Base-by-base conservation (phyloP, 805 yeast genomes). In the Ogataea nitratoaversa region DNA sequence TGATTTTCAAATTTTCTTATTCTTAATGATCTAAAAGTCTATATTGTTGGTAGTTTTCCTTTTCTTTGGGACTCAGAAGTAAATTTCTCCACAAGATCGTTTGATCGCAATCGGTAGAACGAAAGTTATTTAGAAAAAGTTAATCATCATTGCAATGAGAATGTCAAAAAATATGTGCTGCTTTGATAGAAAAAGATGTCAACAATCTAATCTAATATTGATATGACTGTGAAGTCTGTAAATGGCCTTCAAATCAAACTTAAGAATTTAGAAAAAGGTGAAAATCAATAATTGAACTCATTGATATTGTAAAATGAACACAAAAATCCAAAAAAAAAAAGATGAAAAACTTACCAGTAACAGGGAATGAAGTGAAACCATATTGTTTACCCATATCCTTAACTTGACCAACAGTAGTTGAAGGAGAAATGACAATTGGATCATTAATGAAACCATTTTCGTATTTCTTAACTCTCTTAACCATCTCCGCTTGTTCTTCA, bases 401-500 rank as follows among this genome's bases (percentile, higher is more conserved):
- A 50, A 88, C 85, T 62, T 90, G 86, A 46, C 81, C 85, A 54
- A 93, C 93, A 41, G 96, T 83, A 50, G 71, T 65, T 19, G 68
- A 57, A 46, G 96, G 95, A 33, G 84, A 57, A 48, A 93, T 79
- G 43, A 87, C 96, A 48, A 91, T 78, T 33, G 96, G 99, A 58
- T 88, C 93, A 58, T 84, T 84, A 62, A 93, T 93, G 75, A 93
- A 93, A 28, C 99, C 99, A 66, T 93, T 93, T 74, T 93, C 99
- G 71, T 72, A 93, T 68, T 85, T 89, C 79, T 93, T 93, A 55
- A 93, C 99, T 70, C 85, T 86, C 66, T 77, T 84, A 48, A 93
- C 99, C 98, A 93, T 93, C 54, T 80, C 96, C 44, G 99, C 99
- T 72, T 93, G 99, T 66, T 89, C 98, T 41, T 91, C 98, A 44